Evolutionary conservation across 2,329 filamentous ascomycete genomes (phyloP).

Genomic region (Apiospora saccharicola): DNA sequence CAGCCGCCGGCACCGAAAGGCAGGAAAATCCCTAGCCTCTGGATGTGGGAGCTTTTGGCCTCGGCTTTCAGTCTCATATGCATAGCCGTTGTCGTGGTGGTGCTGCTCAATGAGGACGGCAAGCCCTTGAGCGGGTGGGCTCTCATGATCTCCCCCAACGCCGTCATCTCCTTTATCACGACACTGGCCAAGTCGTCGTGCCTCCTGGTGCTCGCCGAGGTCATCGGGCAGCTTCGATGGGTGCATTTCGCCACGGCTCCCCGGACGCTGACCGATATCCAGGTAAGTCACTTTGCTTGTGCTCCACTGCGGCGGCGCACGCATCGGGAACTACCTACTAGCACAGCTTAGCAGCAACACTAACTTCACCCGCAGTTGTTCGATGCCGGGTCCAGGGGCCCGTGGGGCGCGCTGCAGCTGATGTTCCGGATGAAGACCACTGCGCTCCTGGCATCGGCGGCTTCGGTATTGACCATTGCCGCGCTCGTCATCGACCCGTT

Average conservation of each 20-base stretch:
- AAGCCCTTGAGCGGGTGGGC: conserved; percentile 28
- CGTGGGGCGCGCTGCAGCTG: conserved; percentile 25
- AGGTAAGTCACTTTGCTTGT: neutral
- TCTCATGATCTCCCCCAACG: conserved; percentile 28
- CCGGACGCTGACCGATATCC: conserved; percentile 24
- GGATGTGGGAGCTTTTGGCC: conserved; percentile 24
- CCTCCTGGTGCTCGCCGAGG: conserved; percentile 27
- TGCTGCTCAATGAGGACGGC: conserved; percentile 28
- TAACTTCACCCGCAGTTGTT: conserved; percentile 23
- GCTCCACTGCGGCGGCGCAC: too few relatives aligned
- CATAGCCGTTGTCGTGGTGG: conserved; percentile 26
- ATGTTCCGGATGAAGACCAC: conserved; percentile 26
- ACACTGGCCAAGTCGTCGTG: conserved; percentile 29
- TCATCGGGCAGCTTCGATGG: conserved; percentile 31
- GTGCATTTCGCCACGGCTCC: conserved; percentile 25
- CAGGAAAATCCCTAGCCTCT: neutral
- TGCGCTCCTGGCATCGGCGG: conserved; percentile 26
- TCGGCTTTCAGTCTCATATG: conserved; percentile 22
- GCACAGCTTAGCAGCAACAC: neutral
- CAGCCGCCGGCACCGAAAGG: neutral
- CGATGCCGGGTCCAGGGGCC: conserved; percentile 26
- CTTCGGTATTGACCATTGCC: conserved; percentile 26
- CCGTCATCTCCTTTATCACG: conserved; percentile 30
- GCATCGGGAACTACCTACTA: neutral
- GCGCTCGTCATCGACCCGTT: conserved; percentile 30